These are phyloP conservation scores for Uncinocarpus reesii DNA, from an alignment of 2,329 filamentous ascomycete species.

Conservation along the genomic window DNA sequence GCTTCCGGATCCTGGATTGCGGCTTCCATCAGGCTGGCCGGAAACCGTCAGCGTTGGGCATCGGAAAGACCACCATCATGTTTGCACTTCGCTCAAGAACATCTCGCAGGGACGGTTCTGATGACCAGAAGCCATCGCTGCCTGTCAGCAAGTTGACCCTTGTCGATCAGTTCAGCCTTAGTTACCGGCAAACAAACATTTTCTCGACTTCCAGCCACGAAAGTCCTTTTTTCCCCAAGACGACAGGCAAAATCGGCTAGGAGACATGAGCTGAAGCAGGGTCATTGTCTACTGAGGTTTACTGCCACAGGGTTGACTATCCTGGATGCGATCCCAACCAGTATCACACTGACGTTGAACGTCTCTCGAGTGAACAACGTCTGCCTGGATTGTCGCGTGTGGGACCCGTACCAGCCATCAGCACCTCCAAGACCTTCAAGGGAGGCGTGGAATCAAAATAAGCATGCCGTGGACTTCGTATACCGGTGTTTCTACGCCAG, in stretches of 20 bases:
- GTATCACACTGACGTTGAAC: too few relatives aligned
- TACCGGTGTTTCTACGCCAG: not conserved
- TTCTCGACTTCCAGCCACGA: conserved; percentile 3
- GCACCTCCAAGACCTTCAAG: too few relatives aligned
- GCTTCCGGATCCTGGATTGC: not conserved
- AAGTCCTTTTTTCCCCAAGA: not conserved
- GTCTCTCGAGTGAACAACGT: too few relatives aligned
- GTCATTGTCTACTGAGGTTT: too few relatives aligned
- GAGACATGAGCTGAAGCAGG: conserved; percentile 1
- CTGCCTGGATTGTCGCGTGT: not conserved
- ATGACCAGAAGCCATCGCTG: not conserved
- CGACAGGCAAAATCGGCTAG: not conserved
- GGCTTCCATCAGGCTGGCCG: not conserved
- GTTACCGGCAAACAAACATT: not conserved
- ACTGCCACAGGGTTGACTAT: conserved; percentile 2
- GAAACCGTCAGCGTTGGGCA: not conserved
- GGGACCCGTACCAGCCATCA: too few relatives aligned
- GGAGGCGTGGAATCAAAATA: too few relatives aligned
- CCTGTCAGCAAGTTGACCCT: not conserved
- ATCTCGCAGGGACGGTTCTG: not conserved
- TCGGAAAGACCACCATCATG: too few relatives aligned
- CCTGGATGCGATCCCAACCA: too few relatives aligned
- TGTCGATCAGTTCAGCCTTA: conserved; percentile 1
- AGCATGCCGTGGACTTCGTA: not conserved
- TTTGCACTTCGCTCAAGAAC: not conserved